phyloP scores from a whole-genome alignment of 192 early-diverging fungal species.

The Linnemannia zychae region DNA sequence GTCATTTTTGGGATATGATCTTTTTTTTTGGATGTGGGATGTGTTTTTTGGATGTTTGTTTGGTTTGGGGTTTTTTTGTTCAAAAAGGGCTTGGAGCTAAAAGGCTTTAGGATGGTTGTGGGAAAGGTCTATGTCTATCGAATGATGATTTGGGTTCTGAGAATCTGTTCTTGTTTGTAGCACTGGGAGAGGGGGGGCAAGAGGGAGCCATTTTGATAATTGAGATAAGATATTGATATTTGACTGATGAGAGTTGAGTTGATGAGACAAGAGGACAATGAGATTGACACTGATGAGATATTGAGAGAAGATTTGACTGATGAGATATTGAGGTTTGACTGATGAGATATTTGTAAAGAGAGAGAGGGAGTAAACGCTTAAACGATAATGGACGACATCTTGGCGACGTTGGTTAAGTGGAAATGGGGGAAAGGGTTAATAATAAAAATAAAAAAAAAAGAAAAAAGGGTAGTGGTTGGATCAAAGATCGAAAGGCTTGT shows the following conservation, averaged over 20 bases:
- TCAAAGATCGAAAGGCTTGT: not conserved
- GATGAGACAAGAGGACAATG: conserved; percentile 1
- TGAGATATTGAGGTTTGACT: conserved; percentile 26
- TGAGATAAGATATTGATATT: conserved; percentile 26
- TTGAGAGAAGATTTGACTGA: conserved; percentile 20
- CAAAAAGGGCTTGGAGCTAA: not conserved
- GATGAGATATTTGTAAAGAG: conserved; percentile 12
- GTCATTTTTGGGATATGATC: conserved; percentile 39
- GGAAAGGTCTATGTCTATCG: conserved; percentile 53
- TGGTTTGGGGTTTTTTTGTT: conserved; percentile 3
- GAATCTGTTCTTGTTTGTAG: conserved; percentile 27
- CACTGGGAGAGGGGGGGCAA: conserved; percentile 52
- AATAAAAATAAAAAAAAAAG: conserved; percentile 30
- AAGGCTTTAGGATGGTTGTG: conserved; percentile 43
- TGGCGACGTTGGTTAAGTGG: conserved; percentile 26
- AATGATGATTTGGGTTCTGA: conserved; percentile 43
- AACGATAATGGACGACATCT: conserved; percentile 60
- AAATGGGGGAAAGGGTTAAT: conserved; percentile 21
- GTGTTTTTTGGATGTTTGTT: conserved; percentile 2
- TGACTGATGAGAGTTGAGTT: conserved; percentile 15
- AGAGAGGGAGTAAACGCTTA: conserved; percentile 42
- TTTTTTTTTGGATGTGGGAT: not conserved
- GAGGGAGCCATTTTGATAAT: conserved; percentile 56
- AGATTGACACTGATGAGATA: conserved; percentile 18
- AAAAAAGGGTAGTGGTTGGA: not conserved